phyloP scores from a whole-genome alignment of 768 basidiomycete species.

The Kockovaella imperatae region DNA sequence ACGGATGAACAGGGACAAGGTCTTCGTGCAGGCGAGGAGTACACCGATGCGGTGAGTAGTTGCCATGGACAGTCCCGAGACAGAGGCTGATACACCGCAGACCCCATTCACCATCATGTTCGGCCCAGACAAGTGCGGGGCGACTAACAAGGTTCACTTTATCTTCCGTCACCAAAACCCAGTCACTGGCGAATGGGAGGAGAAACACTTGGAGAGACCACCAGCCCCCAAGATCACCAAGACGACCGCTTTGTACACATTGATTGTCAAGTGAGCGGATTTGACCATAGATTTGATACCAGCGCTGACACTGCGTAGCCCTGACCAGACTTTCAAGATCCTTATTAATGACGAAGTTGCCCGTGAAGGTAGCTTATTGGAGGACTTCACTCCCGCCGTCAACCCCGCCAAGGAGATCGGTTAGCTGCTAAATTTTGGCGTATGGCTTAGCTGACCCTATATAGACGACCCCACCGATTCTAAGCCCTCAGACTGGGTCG shows the following conservation, averaged over 20 bases:
- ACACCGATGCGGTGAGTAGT: slow-evolving; percentile 45
- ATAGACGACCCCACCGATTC: slow-evolving; percentile 74
- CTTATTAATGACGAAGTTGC: slow-evolving; percentile 77
- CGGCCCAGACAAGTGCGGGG: slow-evolving; percentile 67
- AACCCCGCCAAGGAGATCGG: slow-evolving; percentile 84
- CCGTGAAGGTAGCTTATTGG: slow-evolving; percentile 73
- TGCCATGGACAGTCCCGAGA: not conserved
- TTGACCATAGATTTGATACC: not conserved
- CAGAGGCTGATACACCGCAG: slow-evolving; percentile 12
- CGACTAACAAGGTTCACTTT: slow-evolving; percentile 67
- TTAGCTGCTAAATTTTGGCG: slow-evolving; percentile 1
- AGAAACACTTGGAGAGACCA: slow-evolving; percentile 83
- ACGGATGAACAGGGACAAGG: slow-evolving; percentile 42
- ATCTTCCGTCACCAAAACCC: slow-evolving; percentile 98
- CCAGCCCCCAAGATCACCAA: slow-evolving; percentile 83
- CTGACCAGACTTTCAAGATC: slow-evolving; percentile 90
- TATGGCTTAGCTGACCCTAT: not conserved
- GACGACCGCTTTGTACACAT: slow-evolving; percentile 86
- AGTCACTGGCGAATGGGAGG: slow-evolving; percentile 82
- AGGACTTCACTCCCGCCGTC: slow-evolving; percentile 86
- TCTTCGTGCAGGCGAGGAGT: slow-evolving; percentile 42
- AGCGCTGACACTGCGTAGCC: slow-evolving; percentile 49
- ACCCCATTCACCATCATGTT: slow-evolving; percentile 68
- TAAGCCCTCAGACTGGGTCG: slow-evolving; percentile 92
- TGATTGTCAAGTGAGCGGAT: slow-evolving; percentile 70